Conservation (phyloP, 495 filamentous ascomycete genomes). For the Delitschia confertaspora region DNA sequence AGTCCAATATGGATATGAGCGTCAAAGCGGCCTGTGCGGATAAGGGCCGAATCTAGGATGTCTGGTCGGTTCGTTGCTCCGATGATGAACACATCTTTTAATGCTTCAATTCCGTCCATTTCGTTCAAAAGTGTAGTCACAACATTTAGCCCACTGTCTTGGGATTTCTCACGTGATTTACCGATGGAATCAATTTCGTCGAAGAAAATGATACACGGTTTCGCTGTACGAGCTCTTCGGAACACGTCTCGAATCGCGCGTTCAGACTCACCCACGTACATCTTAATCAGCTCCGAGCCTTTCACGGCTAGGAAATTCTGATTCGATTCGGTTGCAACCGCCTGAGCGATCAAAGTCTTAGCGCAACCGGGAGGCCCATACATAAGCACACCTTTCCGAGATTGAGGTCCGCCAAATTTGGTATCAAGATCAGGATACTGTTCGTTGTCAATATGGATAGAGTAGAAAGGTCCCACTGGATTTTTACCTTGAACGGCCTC, state of each 20-base stretch:
- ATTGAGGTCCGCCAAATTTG: slow-evolving; percentile 16
- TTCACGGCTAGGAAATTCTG: slow-evolving; percentile 95
- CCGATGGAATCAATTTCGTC: slow-evolving; percentile 96
- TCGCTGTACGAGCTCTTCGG: slow-evolving; percentile 72
- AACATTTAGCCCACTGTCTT: slow-evolving; percentile 58
- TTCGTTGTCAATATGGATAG: slow-evolving; percentile 10
- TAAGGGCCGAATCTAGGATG: slow-evolving; percentile 73
- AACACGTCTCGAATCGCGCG: slow-evolving; percentile 82
- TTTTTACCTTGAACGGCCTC: slow-evolving; percentile 54
- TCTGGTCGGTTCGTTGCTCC: slow-evolving; percentile 93
- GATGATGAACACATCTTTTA: slow-evolving; percentile 80
- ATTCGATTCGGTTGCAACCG: slow-evolving; percentile 81
- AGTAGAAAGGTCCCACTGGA: slow-evolving; percentile 17
- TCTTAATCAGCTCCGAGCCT: slow-evolving; percentile 90
- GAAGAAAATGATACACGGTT: slow-evolving; percentile 94
- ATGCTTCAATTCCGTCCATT: slow-evolving; percentile 87
- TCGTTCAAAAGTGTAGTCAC: slow-evolving; percentile 88
- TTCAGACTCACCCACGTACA: slow-evolving; percentile 97
- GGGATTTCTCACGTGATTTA: slow-evolving; percentile 51
- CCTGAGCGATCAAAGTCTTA: slow-evolving; percentile 89
- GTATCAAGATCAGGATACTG: slow-evolving; percentile 21
- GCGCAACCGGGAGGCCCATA: slow-evolving; percentile 95
- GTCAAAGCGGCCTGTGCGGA: slow-evolving; percentile 82
- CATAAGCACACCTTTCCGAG: slow-evolving; percentile 75
- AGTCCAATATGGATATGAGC: slow-evolving; percentile 83